Conservation (phyloP, 75 land plant genomes). For the Ceratopteris richardii region DNA sequence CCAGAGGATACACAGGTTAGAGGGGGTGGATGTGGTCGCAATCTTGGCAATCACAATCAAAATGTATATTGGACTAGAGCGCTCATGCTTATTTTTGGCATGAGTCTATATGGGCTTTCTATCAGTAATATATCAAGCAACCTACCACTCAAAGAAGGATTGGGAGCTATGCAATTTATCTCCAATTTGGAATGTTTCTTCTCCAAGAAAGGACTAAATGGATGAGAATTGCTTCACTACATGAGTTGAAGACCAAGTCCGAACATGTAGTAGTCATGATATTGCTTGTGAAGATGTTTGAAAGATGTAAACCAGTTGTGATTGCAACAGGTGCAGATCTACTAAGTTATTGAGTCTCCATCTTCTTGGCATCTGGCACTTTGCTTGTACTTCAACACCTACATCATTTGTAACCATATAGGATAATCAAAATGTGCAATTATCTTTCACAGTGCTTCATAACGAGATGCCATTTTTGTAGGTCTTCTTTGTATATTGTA, state of each 20-base stretch:
- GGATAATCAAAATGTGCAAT: too few relatives aligned
- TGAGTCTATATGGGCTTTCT: too few relatives aligned
- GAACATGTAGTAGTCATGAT: slow-evolving; percentile 98
- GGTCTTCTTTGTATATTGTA: too few relatives aligned
- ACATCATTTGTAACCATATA: too few relatives aligned
- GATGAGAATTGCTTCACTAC: slow-evolving; percentile 84
- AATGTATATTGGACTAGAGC: too few relatives aligned
- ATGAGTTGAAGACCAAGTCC: slow-evolving; percentile 87
- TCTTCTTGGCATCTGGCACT: slow-evolving; percentile 78
- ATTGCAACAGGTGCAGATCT: slow-evolving; percentile 74
- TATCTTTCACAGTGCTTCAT: too few relatives aligned
- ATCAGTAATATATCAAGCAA: too few relatives aligned
- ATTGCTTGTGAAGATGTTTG: slow-evolving; percentile 93
- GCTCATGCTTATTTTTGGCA: too few relatives aligned
- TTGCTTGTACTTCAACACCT: slow-evolving; percentile 78
- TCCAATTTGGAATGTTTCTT: slow-evolving; percentile 86
- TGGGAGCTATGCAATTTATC: slow-evolving; percentile 59
- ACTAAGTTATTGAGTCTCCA: slow-evolving; percentile 73
- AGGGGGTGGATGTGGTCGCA: too few relatives aligned
- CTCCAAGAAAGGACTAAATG: slow-evolving; percentile 87
- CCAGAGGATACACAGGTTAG: too few relatives aligned
- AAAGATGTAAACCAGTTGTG: slow-evolving; percentile 79
- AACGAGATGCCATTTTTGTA: too few relatives aligned
- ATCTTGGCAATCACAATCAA: too few relatives aligned
- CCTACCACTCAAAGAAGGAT: slow-evolving; percentile 36